Conservation (phyloP, 176 grass and related monocot genomes). For the Melocanna baccifera region DNA sequence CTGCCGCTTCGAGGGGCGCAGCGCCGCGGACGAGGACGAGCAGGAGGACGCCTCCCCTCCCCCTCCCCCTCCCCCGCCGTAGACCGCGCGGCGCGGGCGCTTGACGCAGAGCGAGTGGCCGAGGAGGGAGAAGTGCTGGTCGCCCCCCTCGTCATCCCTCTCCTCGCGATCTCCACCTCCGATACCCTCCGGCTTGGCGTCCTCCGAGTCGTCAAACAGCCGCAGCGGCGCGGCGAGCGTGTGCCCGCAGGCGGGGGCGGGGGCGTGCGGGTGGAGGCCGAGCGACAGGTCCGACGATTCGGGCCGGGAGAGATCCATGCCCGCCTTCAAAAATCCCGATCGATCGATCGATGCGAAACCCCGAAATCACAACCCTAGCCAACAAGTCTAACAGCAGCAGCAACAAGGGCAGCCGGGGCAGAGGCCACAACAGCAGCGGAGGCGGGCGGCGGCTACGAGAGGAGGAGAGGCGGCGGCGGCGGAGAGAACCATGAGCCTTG, state of each 20-base stretch:
- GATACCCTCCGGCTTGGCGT: conserved; percentile 29
- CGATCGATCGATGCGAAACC: not conserved
- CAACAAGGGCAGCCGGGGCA: not conserved
- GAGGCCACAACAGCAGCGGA: not conserved
- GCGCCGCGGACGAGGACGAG: conserved; percentile 53
- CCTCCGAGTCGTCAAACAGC: conserved; percentile 48
- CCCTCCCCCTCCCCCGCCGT: not conserved
- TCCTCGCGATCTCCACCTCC: not conserved
- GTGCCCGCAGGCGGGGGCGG: conserved; percentile 23
- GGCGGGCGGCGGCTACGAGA: not conserved
- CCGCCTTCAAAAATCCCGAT: not conserved
- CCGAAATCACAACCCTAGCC: conserved; percentile 31
- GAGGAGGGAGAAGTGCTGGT: conserved; percentile 68
- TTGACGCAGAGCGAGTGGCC: conserved; percentile 86
- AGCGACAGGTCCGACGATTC: conserved; percentile 79
- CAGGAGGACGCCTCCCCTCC: conserved; percentile 48
- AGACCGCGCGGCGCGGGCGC: conserved; percentile 51
- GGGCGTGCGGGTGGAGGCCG: conserved; percentile 49
- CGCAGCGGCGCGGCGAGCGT: conserved; percentile 31
- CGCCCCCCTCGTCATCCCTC: conserved; percentile 29
- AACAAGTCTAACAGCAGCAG: conserved; percentile 2
- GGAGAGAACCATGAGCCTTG: conserved; percentile 18
- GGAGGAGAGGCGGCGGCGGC: not conserved
- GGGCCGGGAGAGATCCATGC: conserved; percentile 66
- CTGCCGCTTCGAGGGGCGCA: conserved; percentile 46